These are phyloP conservation scores for Marasmius tenuissimus DNA, from an alignment of 1,284 basidiomycete species.

Conservation along the genomic window DNA sequence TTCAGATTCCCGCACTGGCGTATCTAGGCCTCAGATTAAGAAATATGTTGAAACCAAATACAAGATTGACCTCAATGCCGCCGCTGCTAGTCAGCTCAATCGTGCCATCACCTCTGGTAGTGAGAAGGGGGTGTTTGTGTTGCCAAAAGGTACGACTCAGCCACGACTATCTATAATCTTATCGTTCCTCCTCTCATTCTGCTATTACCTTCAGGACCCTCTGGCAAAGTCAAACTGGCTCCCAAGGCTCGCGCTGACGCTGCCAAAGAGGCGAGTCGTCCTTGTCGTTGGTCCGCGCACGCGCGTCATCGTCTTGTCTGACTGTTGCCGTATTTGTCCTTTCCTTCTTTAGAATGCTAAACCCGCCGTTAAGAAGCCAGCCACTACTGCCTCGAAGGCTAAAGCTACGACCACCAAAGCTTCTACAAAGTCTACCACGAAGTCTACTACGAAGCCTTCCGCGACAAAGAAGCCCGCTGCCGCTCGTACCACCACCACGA, in stretches of 20 bases:
- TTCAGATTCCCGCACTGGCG: constrained; percentile 59
- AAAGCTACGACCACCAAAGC: constrained; percentile 27
- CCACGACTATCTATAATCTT: constrained; percentile 9
- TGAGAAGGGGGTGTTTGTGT: constrained; percentile 63
- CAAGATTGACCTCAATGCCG: constrained; percentile 58
- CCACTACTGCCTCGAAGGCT: constrained; percentile 22
- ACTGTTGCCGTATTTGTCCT: neutral
- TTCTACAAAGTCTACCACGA: constrained; percentile 33
- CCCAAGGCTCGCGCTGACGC: constrained; percentile 56
- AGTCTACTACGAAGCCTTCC: constrained; percentile 31
- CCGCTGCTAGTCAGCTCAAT: constrained; percentile 66
- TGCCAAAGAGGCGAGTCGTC: constrained; percentile 62
- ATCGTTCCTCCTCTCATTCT: constrained; percentile 31
- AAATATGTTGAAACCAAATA: constrained; percentile 72
- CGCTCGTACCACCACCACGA: constrained; percentile 13
- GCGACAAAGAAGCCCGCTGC: constrained; percentile 23
- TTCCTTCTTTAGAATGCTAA: constrained; percentile 35
- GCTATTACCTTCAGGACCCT: constrained; percentile 61
- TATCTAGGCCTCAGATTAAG: constrained; percentile 77
- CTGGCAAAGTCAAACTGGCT: constrained; percentile 73
- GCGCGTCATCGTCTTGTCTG: neutral
- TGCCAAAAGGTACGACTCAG: constrained; percentile 62
- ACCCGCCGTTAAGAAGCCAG: constrained; percentile 37
- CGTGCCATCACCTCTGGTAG: constrained; percentile 69
- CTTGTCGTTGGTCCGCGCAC: neutral